These are phyloP conservation scores for Solanum pennellii DNA, from an alignment of 257 asterid genomes.

Conservation along the genomic window DNA sequence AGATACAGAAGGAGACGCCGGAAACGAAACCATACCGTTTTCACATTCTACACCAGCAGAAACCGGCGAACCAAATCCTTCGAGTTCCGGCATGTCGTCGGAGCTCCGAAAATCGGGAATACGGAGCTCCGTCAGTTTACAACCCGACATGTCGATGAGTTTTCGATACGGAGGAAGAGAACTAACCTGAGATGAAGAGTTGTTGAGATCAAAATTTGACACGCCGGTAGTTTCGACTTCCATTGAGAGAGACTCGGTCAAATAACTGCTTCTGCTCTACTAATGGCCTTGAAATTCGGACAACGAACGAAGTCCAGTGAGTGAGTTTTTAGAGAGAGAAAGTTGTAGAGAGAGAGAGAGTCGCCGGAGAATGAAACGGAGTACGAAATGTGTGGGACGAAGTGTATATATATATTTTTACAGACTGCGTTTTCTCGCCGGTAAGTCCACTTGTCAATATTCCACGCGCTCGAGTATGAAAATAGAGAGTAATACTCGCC, in stretches of 20 bases:
- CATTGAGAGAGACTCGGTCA: conserved; percentile 17
- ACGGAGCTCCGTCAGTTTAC: neutral
- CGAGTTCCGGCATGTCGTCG: neutral
- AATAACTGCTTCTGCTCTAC: neutral
- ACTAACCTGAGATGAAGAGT: conserved; percentile 3
- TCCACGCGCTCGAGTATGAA: neutral
- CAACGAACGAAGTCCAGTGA: neutral
- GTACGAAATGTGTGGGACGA: neutral
- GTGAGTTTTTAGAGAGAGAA: neutral
- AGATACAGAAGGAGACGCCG: neutral
- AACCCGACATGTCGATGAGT: neutral
- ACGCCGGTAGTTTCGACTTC: conserved; percentile 49
- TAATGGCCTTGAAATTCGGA: neutral
- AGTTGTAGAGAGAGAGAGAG: neutral
- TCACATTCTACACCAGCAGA: neutral
- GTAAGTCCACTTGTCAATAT: neutral
- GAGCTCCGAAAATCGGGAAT: neutral
- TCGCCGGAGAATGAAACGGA: neutral
- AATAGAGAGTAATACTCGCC: neutral
- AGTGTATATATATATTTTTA: neutral
- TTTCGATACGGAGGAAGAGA: neutral
- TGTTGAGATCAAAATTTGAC: conserved; percentile 30
- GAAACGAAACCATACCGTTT: neutral
- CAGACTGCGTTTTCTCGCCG: neutral
- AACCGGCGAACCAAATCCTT: neutral